A percentile compares a stretch with the other conserved stretches of the same genome.
These are phyloP conservation scores for Incumbomyces delicatus DNA, from an alignment of 2,329 filamentous ascomycete species.

Conservation along the genomic window DNA sequence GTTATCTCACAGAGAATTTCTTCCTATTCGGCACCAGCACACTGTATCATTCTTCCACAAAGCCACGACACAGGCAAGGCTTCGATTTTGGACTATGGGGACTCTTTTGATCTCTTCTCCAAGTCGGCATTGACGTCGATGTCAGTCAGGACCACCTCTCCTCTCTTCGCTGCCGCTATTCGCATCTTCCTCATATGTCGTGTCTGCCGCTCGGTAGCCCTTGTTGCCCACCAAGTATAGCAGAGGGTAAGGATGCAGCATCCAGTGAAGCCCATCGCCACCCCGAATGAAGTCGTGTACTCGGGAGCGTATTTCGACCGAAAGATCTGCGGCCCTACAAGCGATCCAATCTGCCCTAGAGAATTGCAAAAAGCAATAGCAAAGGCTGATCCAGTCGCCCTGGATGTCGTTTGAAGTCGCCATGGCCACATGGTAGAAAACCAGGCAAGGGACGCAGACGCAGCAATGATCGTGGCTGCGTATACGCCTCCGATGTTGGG, in stretches of 20 bases:
- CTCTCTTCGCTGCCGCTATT: conserved; percentile 32
- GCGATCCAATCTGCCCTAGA: conserved; percentile 42
- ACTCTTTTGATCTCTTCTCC: conserved; percentile 14
- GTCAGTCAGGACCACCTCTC: conserved; percentile 36
- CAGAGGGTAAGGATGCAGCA: conserved; percentile 34
- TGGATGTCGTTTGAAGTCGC: conserved; percentile 39
- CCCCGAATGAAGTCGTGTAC: conserved; percentile 36
- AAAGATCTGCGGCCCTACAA: conserved; percentile 41
- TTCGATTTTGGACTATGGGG: no score
- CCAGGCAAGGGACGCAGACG: conserved; percentile 35
- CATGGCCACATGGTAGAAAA: conserved; percentile 46
- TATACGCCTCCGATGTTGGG: conserved; percentile 40
- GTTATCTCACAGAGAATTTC: no score
- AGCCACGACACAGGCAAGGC: no score
- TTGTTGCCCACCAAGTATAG: conserved; percentile 38
- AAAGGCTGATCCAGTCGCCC: conserved; percentile 42
- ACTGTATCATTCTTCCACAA: no score
- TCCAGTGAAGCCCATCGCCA: conserved; percentile 37
- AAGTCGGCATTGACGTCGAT: conserved; percentile 31
- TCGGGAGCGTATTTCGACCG: conserved; percentile 35
- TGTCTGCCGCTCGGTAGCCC: conserved; percentile 37
- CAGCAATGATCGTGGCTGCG: conserved; percentile 38
- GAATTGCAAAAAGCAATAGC: conserved; percentile 43
- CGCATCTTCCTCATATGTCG: conserved; percentile 35
- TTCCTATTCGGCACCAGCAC: no score